Base-by-base conservation (phyloP, 495 filamentous ascomycete genomes). In the Penicillium taxi region DNA sequence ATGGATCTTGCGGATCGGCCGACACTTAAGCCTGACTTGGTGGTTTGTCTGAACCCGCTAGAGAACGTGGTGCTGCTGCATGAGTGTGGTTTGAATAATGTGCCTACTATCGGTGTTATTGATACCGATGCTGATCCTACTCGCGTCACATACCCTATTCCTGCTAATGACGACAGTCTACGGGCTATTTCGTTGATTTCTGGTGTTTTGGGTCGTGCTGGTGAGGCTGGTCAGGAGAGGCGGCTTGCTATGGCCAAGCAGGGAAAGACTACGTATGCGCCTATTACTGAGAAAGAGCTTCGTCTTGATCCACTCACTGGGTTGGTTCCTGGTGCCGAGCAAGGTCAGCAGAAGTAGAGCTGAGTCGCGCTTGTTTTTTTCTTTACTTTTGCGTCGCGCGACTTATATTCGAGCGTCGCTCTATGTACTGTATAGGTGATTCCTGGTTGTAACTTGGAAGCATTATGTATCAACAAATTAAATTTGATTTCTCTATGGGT, bases 121-220 rank as follows among this genome's bases (percentile, higher is more conserved):
- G 91, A 99, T 66, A 96, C 91, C 0, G 81, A 99, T 63, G 78
- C 83, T 5, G 78, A 99, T 63, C 86, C 91, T 3, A 86, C 84
- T 1, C 86, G 85, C 70, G 86, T 96, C 20, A 99, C 91, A 5
- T 99, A 99, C 59, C 84, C 86, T 2, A 95, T 99, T 46, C 91
- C 91, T 4, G 83, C 86, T 13, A 99, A 99, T 55, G 91, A 99
- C 52, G 91, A 99, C 61, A 93, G 86, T 76, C 50, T 96, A 47
- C 80, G 89, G 13, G 77, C 80, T 42, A 71, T 86, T 12, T 72
- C 79, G 48, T 67, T 96, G 39, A 87, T 99, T 53, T 83, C 83
- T 7, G 85, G 85, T 26, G 77, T 88, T 6, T 69, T 99, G 9
- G 93, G 88, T 3, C 70, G 81, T 3, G 91, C 93, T 4, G 91